These are phyloP conservation scores for Hypoxylon lienhwacheense DNA, from an alignment of 495 filamentous ascomycete genomes.

Conservation along the genomic window DNA sequence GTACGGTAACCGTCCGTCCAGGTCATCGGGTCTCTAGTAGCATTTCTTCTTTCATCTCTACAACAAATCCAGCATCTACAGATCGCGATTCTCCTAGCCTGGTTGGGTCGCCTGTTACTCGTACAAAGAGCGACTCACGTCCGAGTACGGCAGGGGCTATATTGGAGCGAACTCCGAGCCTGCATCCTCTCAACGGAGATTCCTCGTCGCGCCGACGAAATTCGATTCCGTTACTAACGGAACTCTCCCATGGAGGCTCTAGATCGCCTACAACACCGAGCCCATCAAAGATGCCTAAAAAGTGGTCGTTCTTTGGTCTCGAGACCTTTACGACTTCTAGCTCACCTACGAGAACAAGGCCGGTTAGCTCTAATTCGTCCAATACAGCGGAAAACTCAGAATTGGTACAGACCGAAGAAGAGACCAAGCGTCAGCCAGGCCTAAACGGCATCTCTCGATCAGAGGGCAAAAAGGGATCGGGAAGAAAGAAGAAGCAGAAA, in stretches of 20 bases:
- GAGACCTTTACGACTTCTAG: slow-evolving; percentile 46
- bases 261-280: slow-evolving; percentile 44
- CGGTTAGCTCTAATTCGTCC: slow-evolving; percentile 44
- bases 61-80: slow-evolving; percentile 39
- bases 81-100: slow-evolving; percentile 44
- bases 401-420: slow-evolving; percentile 9
- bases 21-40: slow-evolving; percentile 66
- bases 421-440: slow-evolving; percentile 11
- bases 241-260: slow-evolving; percentile 37
- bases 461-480: slow-evolving; percentile 50
- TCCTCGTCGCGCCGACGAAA: slow-evolving; percentile 50
- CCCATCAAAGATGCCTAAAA: slow-evolving; percentile 50
- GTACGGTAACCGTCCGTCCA: slow-evolving; percentile 62
- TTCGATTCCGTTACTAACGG: slow-evolving; percentile 52
- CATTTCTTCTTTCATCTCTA: slow-evolving; percentile 63
- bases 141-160: slow-evolving; percentile 58
- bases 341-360: slow-evolving; percentile 47
- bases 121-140: slow-evolving; percentile 42
- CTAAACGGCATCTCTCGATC: neutral
- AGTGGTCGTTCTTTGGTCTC: slow-evolving; percentile 59
- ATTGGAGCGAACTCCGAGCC: slow-evolving; percentile 49
- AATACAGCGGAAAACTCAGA: slow-evolving; percentile 35
- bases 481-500: slow-evolving; percentile 67
- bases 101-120: slow-evolving; percentile 34
- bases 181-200: slow-evolving; percentile 37